Base-by-base conservation (phyloP, 2,329 filamentous ascomycete species). In the Trichophyton benhamiae region DNA sequence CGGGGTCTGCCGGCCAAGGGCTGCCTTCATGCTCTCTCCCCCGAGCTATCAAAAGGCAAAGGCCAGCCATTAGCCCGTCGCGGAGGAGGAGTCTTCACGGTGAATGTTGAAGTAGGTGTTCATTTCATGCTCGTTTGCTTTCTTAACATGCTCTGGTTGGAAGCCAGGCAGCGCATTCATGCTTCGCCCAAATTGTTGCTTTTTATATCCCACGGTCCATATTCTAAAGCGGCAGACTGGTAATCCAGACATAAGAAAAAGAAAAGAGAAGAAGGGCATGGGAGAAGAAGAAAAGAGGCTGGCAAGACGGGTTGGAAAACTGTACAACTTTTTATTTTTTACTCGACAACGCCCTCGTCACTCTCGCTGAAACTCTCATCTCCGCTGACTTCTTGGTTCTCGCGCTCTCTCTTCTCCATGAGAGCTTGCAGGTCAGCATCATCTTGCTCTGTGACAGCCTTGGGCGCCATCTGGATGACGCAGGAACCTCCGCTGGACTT, bases 381-480 rank as follows among this genome's bases (percentile, higher is more conserved):
- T 71, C 94, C 94, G 75, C 91, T 96, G 72, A 99, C 90, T 76
- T 99, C 90, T 74, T 90, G 89, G 77, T 99, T 99, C 83, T 97
- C 92, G 67, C 90, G 87, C 81, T 96, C 94, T 67, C 89, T 87
- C 86, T 97, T 96, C 82, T 97, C 94, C 94, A 99, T 99, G 66
- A 99, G 83, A 59, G 92, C 94, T 76, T 96, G 91, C 67, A 99
- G 81, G 77, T 96, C 91, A 27, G 92, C 94, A 72, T 99, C 94
- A 71, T 99, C 95, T 75, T 91, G 95, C 82, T 97, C 95, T 1
- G 94, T 99, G 65, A 99, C 94, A 3, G 95, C 94, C 85, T 97
- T 97, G 68, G 94, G 94, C 70, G 94, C 91, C 94, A 99, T 99
- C 85, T 95, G 96, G 69, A 96, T 87, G 49, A 87, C 83, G 71